These are phyloP conservation scores for Russula lepida DNA, from an alignment of 768 basidiomycete genomes.

Conservation along the genomic window DNA sequence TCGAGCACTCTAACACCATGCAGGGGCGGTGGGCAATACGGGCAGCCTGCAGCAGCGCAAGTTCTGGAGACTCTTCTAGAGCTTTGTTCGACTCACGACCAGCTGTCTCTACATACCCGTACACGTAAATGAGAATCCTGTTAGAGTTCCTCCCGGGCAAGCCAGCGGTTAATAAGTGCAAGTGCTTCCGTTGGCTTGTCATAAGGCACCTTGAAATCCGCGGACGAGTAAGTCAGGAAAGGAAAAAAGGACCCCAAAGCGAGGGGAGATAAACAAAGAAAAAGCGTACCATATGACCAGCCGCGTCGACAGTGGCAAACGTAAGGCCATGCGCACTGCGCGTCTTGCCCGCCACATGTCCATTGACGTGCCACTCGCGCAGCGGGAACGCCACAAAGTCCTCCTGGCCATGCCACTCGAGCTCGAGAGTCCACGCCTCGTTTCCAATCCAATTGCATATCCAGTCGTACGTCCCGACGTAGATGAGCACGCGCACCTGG, in stretches of 20 bases:
- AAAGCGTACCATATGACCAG: conserved; percentile 61
- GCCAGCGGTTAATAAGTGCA: conserved; percentile 42
- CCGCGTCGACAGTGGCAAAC: conserved; percentile 52
- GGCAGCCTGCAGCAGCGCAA: no score
- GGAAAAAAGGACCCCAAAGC: not conserved
- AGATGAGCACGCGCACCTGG: conserved; percentile 44
- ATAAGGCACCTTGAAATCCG: conserved; percentile 42
- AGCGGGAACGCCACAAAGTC: conserved; percentile 38
- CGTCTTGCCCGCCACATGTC: conserved; percentile 43
- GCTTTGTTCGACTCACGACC: not conserved
- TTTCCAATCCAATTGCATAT: conserved; percentile 60
- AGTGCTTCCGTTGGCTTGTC: conserved; percentile 53
- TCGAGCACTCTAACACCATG: no score
- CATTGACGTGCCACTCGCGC: conserved; percentile 48
- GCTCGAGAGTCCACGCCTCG: conserved; percentile 46
- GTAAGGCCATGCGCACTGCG: conserved; percentile 49
- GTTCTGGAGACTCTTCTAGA: no score
- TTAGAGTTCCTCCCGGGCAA: conserved; percentile 25
- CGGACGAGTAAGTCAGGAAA: not conserved
- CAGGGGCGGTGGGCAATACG: no score
- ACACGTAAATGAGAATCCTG: no score
- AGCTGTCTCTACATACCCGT: not conserved
- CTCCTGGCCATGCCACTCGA: conserved; percentile 52
- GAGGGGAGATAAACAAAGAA: not conserved
- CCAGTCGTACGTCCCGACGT: conserved; percentile 48